Evolutionary conservation across 306 rosid genomes (phyloP).

Genomic region (Inga laurina): DNA sequence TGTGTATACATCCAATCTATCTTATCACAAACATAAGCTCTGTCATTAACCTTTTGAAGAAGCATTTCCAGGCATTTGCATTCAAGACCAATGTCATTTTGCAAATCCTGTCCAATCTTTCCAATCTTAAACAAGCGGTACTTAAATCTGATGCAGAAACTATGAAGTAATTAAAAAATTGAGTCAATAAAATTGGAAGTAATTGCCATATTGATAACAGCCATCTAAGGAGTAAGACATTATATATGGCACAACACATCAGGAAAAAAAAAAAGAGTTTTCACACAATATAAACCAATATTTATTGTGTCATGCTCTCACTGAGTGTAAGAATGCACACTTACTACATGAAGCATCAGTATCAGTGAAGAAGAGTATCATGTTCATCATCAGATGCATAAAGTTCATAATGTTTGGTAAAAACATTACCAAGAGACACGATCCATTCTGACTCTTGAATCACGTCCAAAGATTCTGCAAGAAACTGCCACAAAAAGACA

Average conservation of each 20-base stretch:
- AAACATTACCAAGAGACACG: slow-evolving; percentile 85
- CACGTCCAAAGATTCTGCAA: slow-evolving; percentile 94
- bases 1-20: slow-evolving; percentile 91
- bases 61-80: slow-evolving; percentile 89
- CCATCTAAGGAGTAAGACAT: not conserved
- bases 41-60: slow-evolving; percentile 88
- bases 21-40: slow-evolving; percentile 75
- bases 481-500: slow-evolving; percentile 68
- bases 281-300: slow-evolving; percentile 29
- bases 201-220: not conserved
- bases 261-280: slow-evolving; percentile 11
- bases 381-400: slow-evolving; percentile 88
- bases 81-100: slow-evolving; percentile 26
- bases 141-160: not conserved
- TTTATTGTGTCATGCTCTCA: slow-evolving; percentile 17
- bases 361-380: slow-evolving; percentile 94
- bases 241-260: slow-evolving; percentile 7
- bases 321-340: slow-evolving; percentile 26
- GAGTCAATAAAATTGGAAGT: not conserved
- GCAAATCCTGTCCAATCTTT: not conserved
- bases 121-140: slow-evolving; percentile 18
- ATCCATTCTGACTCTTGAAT: slow-evolving; percentile 87
- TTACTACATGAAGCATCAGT: slow-evolving; percentile 35
- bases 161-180: not conserved
- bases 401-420: slow-evolving; percentile 86